Conservation (phyloP, 495 filamentous ascomycete genomes). For the Sabuloglossum arenarium region DNA sequence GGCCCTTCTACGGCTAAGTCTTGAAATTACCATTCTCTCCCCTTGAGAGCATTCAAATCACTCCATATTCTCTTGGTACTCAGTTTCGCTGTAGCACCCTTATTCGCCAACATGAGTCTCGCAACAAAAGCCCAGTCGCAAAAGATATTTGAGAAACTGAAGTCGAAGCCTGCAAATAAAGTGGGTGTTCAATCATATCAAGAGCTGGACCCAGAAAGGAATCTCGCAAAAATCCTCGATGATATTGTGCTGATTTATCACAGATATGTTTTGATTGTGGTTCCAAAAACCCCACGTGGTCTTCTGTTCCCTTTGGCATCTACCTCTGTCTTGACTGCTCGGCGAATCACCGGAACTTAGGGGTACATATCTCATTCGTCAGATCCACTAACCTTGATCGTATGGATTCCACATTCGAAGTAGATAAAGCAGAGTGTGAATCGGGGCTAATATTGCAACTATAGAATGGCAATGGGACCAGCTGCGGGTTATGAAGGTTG, state of each 20-base stretch:
- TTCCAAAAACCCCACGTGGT: conserved; percentile 95
- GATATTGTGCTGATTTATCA: conserved; percentile 8
- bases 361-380: conserved; percentile 94
- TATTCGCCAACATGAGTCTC: conserved; percentile 39
- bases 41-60: neutral
- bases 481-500: conserved; percentile 92
- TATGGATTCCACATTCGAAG: conserved; percentile 28
- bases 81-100: conserved; percentile 8
- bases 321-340: conserved; percentile 97
- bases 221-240: neutral
- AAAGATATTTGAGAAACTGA: conserved; percentile 95
- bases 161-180: conserved; percentile 83
- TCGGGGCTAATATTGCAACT: neutral
- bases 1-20: too few species aligned
- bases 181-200: conserved; percentile 27
- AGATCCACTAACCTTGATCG: conserved; percentile 94
- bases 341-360: conserved; percentile 74
- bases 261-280: conserved; percentile 96
- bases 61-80: neutral
- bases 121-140: conserved; percentile 89
- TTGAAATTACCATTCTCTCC: neutral
- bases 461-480: conserved; percentile 99
- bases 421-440: neutral
- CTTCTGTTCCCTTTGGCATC: conserved; percentile 89
- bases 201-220: conserved; percentile 7